Percentiles rank a stretch among this genome's conserved stretches.
Evolutionary conservation across 805 yeast genomes (phyloP).

Genomic region (Sugiyamaella chiloensis): DNA sequence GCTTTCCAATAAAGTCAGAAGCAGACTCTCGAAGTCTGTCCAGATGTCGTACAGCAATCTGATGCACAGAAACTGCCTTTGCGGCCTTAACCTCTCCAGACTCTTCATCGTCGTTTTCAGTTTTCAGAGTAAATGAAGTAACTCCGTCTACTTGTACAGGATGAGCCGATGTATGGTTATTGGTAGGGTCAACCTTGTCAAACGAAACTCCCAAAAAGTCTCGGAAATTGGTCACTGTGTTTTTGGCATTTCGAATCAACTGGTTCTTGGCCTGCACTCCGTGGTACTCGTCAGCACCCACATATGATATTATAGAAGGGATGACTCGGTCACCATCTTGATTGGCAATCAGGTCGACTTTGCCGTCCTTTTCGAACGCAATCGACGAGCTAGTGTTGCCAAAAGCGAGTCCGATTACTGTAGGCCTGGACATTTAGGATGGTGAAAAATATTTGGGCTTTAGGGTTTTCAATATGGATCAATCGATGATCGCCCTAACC

Average conservation of each 20-base stretch:
- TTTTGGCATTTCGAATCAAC: constrained; percentile 81
- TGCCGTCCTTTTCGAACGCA: constrained; percentile 85
- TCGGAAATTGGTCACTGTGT: constrained; percentile 88
- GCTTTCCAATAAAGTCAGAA: constrained; percentile 82
- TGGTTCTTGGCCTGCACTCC: constrained; percentile 96
- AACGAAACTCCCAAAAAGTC: constrained; percentile 82
- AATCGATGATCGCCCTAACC: no score
- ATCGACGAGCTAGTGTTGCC: constrained; percentile 96
- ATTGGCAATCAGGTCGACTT: constrained; percentile 96
- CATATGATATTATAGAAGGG: constrained; percentile 88
- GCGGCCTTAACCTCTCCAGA: constrained; percentile 28
- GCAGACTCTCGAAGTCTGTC: constrained; percentile 82
- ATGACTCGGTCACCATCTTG: constrained; percentile 98
- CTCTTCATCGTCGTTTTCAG: constrained; percentile 45
- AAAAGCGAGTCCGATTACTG: constrained; percentile 90
- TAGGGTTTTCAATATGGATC: no score
- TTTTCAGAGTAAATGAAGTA: constrained; percentile 56
- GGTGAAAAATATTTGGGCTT: neutral
- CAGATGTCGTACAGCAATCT: constrained; percentile 81
- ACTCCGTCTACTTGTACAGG: constrained; percentile 62
- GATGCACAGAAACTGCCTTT: constrained; percentile 65
- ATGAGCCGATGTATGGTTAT: constrained; percentile 62
- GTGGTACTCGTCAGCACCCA: constrained; percentile 93
- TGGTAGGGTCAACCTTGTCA: constrained; percentile 63
- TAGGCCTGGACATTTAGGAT: constrained; percentile 23